Evolutionary conservation across 1,139 yeast genomes (phyloP), one percentile per base, ranked within the genome.

Genomic region (Insectozyma bohioensis): DNA sequence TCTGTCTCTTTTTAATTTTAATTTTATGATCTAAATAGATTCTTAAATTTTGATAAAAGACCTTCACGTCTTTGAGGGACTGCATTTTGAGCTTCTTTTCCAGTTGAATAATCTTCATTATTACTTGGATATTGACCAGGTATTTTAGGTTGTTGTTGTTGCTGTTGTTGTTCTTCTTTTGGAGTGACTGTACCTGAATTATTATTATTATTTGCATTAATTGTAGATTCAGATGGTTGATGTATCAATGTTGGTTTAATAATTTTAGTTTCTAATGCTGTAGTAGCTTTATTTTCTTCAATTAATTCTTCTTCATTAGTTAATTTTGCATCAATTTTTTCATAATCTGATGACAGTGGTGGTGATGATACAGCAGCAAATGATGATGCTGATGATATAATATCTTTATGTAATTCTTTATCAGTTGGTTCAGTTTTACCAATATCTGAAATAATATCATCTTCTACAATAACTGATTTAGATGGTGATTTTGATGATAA

Each of bases 331-430:
- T 42, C 44, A 14, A 51, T 35, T 20, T 48, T 37, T 33, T 53
- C 57, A 11, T 47, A 43, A 27, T 45, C 53, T 3, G 58, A 34
- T 12, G 42, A 36, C 9, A 33, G 28, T 16, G 45, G 44, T 16
- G 45, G 46, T n/a, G 42, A 38, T 9, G 72, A 63, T 14, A 67
- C 64, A 6, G 71, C 72, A 10, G 72, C 72, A 51, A 61, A 67
- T 4, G 73, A 65, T 1, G 71, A 64, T 6, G 54, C 50, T 2
- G 63, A 43, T 2, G 72, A 61, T 37, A 19, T 19, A 10, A 4
- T 4, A 7, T 19, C 21, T 19, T 19, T 19, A 7, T 19, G 21
- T 6, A 8, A 7, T 10, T 19, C 21, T n/a, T 20, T 9, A 25
- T 13, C 4, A 13, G 10, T n/a, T 16, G 30, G 15, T 14, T 36